phyloP scores from a whole-genome alignment of 1,284 basidiomycete species.

The Entoloma clypeatum region DNA sequence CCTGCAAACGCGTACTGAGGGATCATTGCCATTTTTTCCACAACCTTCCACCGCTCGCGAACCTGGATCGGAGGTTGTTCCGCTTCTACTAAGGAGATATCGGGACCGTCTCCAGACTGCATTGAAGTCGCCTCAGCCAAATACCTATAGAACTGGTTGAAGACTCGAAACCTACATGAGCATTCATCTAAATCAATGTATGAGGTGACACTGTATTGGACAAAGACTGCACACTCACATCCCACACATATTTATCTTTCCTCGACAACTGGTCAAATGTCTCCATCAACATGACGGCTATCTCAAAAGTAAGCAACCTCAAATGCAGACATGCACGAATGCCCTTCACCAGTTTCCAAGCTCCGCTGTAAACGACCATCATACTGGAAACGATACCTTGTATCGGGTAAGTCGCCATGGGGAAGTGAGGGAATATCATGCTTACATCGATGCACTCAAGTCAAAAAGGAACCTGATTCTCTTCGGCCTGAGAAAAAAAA shows the following conservation, averaged over 20 bases:
- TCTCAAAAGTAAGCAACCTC: not conserved
- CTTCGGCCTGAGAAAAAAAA: constrained; percentile 47
- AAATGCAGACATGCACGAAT: not conserved
- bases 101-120: constrained; percentile 60
- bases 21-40: constrained; percentile 64
- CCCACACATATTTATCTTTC: constrained; percentile 70
- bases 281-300: constrained; percentile 70
- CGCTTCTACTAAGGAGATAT: constrained; percentile 48
- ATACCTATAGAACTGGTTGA: not conserved
- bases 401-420: not conserved
- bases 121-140: not conserved
- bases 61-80: constrained; percentile 47
- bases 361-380: constrained; percentile 60
- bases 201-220: not conserved
- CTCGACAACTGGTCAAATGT: constrained; percentile 57
- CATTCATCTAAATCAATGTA: constrained; percentile 47
- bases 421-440: not conserved
- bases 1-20: constrained; percentile 67
- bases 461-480: constrained; percentile 68
- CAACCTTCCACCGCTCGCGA: constrained; percentile 58
- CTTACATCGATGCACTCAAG: constrained; percentile 65
- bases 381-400: constrained; percentile 67
- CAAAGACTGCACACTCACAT: constrained; percentile 42
- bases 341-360: constrained; percentile 53
- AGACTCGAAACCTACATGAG: constrained; percentile 59